Percentiles rank a stretch among this genome's conserved stretches.
These are phyloP conservation scores for Apiotrichum akiyoshidainum DNA, from an alignment of 1,284 basidiomycete genomes.

Conservation along the genomic window DNA sequence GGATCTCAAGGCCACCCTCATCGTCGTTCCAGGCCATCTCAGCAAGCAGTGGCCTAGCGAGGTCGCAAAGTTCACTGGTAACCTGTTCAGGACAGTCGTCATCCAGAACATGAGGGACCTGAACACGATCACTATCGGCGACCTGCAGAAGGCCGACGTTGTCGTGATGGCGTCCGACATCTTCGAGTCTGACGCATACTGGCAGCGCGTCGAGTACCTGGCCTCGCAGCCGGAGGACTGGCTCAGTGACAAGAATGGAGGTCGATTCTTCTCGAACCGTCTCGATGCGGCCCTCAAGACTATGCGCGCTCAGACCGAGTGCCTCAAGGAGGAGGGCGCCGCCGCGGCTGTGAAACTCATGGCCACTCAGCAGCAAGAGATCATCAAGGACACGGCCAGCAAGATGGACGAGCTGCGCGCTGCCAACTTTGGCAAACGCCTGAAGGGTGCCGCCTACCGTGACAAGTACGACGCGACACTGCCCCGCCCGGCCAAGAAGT, in stretches of 20 bases:
- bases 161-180: conserved; percentile 82
- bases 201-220: conserved; percentile 55
- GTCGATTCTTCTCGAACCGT: conserved; percentile 81
- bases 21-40: conserved; percentile 85
- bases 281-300: conserved; percentile 62
- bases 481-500: conserved; percentile 54
- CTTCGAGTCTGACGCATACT: conserved; percentile 72
- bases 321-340: conserved; percentile 60
- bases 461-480: conserved; percentile 36
- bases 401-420: conserved; percentile 41
- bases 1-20: conserved; percentile 72
- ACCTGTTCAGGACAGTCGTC: conserved; percentile 56
- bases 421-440: conserved; percentile 43
- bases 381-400: conserved; percentile 32
- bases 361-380: conserved; percentile 53
- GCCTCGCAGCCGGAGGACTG: conserved; percentile 55
- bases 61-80: conserved; percentile 69
- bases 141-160: conserved; percentile 77
- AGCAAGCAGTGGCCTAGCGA: conserved; percentile 87
- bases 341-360: conserved; percentile 62
- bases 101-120: conserved; percentile 70
- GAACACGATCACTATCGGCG: conserved; percentile 70
- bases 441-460: conserved; percentile 45
- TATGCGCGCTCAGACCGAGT: conserved; percentile 65
- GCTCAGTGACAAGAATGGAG: conserved; percentile 56